Percentiles rank a stretch among this genome's conserved stretches.
These are phyloP conservation scores for Rossbeevera mucosa DNA, from an alignment of 768 basidiomycete genomes.

Conservation along the genomic window DNA sequence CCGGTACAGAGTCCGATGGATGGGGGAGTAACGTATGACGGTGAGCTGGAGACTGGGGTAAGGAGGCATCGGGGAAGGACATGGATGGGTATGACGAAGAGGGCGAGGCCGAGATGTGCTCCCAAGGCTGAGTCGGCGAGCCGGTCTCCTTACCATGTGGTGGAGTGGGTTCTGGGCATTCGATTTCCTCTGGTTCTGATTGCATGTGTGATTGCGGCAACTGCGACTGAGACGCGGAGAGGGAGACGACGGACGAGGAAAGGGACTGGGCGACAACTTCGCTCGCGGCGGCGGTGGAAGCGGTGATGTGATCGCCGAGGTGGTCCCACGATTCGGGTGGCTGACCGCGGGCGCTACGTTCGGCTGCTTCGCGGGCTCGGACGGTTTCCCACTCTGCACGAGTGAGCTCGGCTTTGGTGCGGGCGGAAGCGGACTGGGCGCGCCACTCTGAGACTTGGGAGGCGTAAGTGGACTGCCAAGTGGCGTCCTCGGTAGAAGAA, in stretches of 20 bases:
- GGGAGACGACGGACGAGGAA: slow-evolving; percentile 17
- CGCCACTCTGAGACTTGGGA: slow-evolving; percentile 67
- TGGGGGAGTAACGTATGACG: slow-evolving; percentile 21
- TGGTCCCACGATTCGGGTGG: slow-evolving; percentile 16
- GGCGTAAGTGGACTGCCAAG: slow-evolving; percentile 69
- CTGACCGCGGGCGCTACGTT: slow-evolving; percentile 35
- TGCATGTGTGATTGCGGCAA: slow-evolving; percentile 16
- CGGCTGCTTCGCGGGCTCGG: slow-evolving; percentile 41
- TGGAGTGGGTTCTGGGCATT: not conserved
- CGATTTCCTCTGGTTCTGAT: slow-evolving; percentile 30
- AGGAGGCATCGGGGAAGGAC: slow-evolving; percentile 63
- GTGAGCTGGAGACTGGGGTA: slow-evolving; percentile 42
- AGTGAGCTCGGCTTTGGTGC: slow-evolving; percentile 70
- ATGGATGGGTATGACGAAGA: slow-evolving; percentile 75
- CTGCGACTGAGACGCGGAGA: slow-evolving; percentile 12
- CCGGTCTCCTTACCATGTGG: slow-evolving; percentile 15
- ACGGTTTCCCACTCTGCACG: slow-evolving; percentile 69
- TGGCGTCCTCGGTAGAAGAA: slow-evolving; percentile 32
- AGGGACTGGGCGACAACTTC: slow-evolving; percentile 17
- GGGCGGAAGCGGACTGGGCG: slow-evolving; percentile 63
- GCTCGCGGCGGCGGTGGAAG: slow-evolving; percentile 16
- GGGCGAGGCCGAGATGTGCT: slow-evolving; percentile 57
- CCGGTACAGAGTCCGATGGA: slow-evolving; percentile 6
- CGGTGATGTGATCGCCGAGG: slow-evolving; percentile 28
- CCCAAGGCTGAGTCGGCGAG: slow-evolving; percentile 60